Evolutionary conservation across 164 flowering plant species (phyloP), one percentile per base, ranked within the genome.

Genomic region (Vitis labrusca): DNA sequence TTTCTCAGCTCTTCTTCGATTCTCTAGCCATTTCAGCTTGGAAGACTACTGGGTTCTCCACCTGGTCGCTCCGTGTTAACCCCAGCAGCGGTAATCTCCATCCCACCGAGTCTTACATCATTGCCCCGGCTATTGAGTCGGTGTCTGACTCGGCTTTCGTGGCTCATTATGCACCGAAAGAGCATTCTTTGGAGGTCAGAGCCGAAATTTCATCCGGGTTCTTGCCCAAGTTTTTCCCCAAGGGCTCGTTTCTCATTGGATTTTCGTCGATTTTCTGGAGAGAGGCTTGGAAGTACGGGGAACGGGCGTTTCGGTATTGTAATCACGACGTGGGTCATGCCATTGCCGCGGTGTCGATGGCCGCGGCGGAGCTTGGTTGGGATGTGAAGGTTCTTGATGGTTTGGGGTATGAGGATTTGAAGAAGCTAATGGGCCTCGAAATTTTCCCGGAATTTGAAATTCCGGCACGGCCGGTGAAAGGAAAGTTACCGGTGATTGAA

Each of bases 71-170:
- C 49, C 84, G 98, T 32, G 98, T 92, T 1, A 92, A 94, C 78
- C 98, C 98, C 44, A 94, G 97, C 77, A 94, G 98, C 74, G 98
- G 98, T 9, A 94, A 94, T 74, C 79, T 94, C 49, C 98, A 94
- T 74, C 99, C 99, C 2, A 94, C 99, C 17, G 97, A 94, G 73
- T 79, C 91, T 10, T 91, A 94, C 63, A 52, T 94, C n/a, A 78
- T 94, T 27, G 78, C 89, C 13, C 91, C 95, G 0, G 76, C 91
- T 0, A 75, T 94, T 16, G 76, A 75, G 0, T 79, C 87, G 6
- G 67, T 91, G 44, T 85, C 82, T 6, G 72, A 73, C 8, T 80
- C 84, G 10, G 63, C 87, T 48, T 91, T 92, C 64, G 93, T 91
- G 8, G 93, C 97, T 4, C 99, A 94, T 73, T 92, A 94, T 56